Conservation (phyloP, 805 yeast genomes). For the Yamadazyma ubonensis region DNA sequence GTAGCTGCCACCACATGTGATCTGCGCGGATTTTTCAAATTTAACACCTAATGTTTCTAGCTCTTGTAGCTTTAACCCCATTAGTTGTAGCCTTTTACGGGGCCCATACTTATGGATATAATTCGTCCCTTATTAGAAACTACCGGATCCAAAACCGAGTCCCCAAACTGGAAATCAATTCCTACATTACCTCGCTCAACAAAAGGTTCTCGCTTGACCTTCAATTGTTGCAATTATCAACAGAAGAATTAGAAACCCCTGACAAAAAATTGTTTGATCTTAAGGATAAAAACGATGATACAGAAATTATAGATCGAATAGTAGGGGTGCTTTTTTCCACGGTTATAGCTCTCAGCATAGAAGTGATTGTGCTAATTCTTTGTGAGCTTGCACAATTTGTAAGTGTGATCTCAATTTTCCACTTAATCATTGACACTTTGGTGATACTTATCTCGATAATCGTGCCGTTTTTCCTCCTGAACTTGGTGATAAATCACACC, state of each 20-base stretch:
- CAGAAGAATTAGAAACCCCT: conserved; percentile 2
- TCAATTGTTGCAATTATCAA: background rate
- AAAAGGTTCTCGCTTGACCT: background rate
- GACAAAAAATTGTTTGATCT: background rate
- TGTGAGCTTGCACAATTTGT: conserved; percentile 31
- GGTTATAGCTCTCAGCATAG: conserved; percentile 30
- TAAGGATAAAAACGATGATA: too few species aligned
- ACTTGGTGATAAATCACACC: conserved; percentile 29
- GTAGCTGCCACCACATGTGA: too few species aligned
- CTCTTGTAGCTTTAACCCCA: background rate
- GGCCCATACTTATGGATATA: conserved; percentile 13
- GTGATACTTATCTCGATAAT: conserved; percentile 40
- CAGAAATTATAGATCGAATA: conserved; percentile 2
- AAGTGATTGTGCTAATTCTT: conserved; percentile 34
- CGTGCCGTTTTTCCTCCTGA: conserved; percentile 43
- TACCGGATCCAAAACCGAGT: conserved; percentile 14
- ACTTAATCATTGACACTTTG: conserved; percentile 36
- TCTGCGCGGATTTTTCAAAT: too few species aligned
- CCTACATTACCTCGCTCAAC: conserved; percentile 6
- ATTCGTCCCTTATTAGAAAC: conserved; percentile 16
- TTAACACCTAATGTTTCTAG: too few species aligned
- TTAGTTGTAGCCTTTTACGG: conserved; percentile 10
- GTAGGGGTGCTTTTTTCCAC: conserved; percentile 29
- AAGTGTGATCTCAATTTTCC: conserved; percentile 33
- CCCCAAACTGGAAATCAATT: conserved; percentile 25